Evolutionary conservation across 2,329 filamentous ascomycete genomes (phyloP).

Genomic region (Exophiala alcalophila): DNA sequence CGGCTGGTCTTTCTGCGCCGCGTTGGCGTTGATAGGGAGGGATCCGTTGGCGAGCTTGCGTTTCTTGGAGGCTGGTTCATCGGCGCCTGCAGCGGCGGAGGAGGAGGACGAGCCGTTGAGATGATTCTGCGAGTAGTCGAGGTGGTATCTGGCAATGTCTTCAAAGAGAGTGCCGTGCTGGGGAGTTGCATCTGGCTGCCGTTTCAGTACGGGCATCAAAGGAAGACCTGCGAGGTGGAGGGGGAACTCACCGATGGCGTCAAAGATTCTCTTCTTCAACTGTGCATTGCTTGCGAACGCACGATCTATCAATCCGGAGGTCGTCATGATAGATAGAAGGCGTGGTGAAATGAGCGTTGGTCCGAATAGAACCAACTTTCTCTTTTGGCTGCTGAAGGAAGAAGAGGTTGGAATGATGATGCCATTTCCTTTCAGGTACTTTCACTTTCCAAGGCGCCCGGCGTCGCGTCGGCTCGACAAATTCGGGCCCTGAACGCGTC

Average conservation of each 20-base stretch:
- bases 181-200: constrained; percentile 14
- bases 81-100: constrained; percentile 3
- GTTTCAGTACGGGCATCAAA: background rate
- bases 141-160: constrained; percentile 49
- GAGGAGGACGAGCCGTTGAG: constrained; percentile 3
- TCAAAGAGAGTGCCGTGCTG: constrained; percentile 41
- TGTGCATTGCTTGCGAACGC: constrained; percentile 16
- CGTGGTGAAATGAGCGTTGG: background rate
- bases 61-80: constrained; percentile 46
- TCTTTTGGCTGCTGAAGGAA: too few species aligned
- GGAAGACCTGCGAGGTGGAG: background rate
- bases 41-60: constrained; percentile 47
- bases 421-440: too few species aligned
- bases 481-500: background rate
- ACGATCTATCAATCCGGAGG: constrained; percentile 11
- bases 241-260: constrained; percentile 19
- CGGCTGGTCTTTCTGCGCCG: constrained; percentile 29
- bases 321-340: constrained; percentile 11
- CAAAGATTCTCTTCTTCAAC: constrained; percentile 22
- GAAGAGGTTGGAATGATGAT: too few species aligned
- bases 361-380: too few species aligned
- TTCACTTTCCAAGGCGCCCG: too few species aligned
- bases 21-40: constrained; percentile 9
- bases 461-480: too few species aligned
- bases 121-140: constrained; percentile 32